Conservation (phyloP, 371 early-diverging fungal genomes). For the Mortierella sp. region DNA sequence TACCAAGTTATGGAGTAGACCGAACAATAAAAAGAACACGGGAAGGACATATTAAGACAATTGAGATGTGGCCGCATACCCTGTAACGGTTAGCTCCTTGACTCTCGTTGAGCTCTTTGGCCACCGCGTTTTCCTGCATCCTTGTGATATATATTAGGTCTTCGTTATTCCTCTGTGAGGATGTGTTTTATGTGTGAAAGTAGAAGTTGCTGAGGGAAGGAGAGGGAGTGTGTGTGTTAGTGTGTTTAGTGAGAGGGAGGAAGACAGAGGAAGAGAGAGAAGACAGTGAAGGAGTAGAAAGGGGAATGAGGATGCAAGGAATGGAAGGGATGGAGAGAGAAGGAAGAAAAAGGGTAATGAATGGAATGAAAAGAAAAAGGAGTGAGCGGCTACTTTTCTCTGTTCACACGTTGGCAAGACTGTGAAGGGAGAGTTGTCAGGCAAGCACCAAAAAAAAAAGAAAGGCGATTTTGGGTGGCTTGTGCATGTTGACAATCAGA, state of each 20-base stretch:
- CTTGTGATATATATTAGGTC: background rate
- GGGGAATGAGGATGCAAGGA: background rate
- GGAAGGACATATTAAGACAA: background rate
- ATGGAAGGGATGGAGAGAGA: background rate
- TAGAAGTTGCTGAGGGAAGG: no score
- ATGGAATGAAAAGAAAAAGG: background rate
- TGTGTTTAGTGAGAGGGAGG: background rate
- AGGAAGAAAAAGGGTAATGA: slow-evolving; percentile 4
- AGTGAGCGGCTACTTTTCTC: background rate
- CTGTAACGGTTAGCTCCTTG: slow-evolving; percentile 81
- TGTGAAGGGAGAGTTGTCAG: background rate
- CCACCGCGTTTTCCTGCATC: slow-evolving; percentile 44
- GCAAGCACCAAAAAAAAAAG: background rate
- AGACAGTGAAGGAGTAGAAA: background rate
- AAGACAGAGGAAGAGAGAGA: background rate
- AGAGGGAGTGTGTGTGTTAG: background rate
- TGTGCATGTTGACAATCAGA: background rate
- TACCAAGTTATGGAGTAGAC: background rate
- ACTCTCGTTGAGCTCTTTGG: slow-evolving; percentile 75
- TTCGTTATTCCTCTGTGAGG: background rate
- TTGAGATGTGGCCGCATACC: slow-evolving; percentile 55
- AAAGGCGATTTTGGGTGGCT: background rate
- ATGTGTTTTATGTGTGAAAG: background rate
- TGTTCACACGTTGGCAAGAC: background rate
- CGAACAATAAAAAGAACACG: no score